A percentile compares a stretch with the other conserved stretches of the same genome.
These are phyloP conservation scores for Ogataea zsoltii DNA, from an alignment of 805 yeast species.

Conservation along the genomic window DNA sequence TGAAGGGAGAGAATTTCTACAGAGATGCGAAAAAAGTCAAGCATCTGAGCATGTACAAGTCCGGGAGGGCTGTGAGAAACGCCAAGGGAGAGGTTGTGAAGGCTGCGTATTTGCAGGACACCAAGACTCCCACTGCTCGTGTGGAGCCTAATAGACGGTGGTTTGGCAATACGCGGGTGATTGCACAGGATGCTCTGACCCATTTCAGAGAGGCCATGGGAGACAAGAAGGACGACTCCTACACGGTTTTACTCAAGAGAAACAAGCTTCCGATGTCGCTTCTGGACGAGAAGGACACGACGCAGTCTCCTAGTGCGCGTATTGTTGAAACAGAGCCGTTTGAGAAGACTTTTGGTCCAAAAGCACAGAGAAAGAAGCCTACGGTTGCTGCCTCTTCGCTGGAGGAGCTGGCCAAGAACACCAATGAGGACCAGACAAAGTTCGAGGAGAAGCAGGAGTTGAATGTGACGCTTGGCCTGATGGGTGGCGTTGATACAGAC, in stretches of 20 bases:
- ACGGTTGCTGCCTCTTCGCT: conserved; percentile 71
- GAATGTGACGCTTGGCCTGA: conserved; percentile 72
- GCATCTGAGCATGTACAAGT: conserved; percentile 88
- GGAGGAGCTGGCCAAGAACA: conserved; percentile 68
- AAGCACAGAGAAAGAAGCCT: conserved; percentile 90
- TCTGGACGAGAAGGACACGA: conserved; percentile 80
- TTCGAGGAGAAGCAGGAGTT: conserved; percentile 78
- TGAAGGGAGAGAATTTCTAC: conserved; percentile 96
- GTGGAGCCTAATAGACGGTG: conserved; percentile 96
- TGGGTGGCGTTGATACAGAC: conserved; percentile 73
- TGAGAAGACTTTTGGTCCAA: conserved; percentile 86
- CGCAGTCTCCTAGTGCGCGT: conserved; percentile 73
- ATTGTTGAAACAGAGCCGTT: conserved; percentile 89
- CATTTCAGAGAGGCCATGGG: conserved; percentile 96
- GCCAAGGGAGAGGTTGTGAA: conserved; percentile 82
- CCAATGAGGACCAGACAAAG: conserved; percentile 56
- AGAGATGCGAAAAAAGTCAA: conserved; percentile 91
- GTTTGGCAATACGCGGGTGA: conserved; percentile 97
- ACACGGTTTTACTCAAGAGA: conserved; percentile 83
- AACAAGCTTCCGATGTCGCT: conserved; percentile 95
- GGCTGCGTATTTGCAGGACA: conserved; percentile 87
- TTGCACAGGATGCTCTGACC: conserved; percentile 91
- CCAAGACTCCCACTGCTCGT: conserved; percentile 86
- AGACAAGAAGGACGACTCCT: conserved; percentile 75
- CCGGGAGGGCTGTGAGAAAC: conserved; percentile 84